Evolutionary conservation across 2,329 filamentous ascomycete genomes (phyloP), one percentile per base, ranked within the genome.

Genomic region (Cladobotryum mycophilum): DNA sequence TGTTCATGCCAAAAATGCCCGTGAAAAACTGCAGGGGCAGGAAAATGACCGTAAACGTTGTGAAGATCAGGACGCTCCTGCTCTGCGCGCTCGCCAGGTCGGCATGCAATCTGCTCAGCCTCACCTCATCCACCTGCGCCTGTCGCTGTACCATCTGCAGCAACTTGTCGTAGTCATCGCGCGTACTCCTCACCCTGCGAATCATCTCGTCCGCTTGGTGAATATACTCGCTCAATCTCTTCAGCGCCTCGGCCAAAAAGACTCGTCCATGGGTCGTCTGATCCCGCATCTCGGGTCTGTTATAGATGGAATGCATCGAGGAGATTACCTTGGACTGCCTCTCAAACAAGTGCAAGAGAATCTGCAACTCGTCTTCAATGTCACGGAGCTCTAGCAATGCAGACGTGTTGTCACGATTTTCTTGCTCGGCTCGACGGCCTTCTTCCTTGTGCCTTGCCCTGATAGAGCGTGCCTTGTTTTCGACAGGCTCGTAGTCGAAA

Each of bases 131-230:
- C 2, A 85, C 80, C 58, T 85, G 82, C 0, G 81, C 81, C 58
- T 85, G 81, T 14, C 82, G 79, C 60, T 85, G 81, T 38, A 82
- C 81, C 73, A 85, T 82, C 62, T 85, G 80, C 12, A 85, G 76
- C 5, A 85, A 72, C 55, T 83, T 83, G 57, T 84, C 80, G 55
- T 83, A 84, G 54, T 83, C 81, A 42, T 78, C 80, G 37, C 81
- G 72, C 2, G 81, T 82, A 3, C 70, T 68, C 12, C 77, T 73
- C 1, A 82, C 80, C n/a, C 80, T 70, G 35, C 74, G 69, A 6
- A 76, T 68, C 81, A 85, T 84, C 47, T 82, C 79, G 3, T 66
- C 65, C 1, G 78, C 70, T 51, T 78, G 74, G 17, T 72, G 70
- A 14, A 70, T 71, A 60, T 84, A 84, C 49, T 81, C 80, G 2